Conservation (phyloP, 148 eudicot species). For the Euryodendron excelsum region DNA sequence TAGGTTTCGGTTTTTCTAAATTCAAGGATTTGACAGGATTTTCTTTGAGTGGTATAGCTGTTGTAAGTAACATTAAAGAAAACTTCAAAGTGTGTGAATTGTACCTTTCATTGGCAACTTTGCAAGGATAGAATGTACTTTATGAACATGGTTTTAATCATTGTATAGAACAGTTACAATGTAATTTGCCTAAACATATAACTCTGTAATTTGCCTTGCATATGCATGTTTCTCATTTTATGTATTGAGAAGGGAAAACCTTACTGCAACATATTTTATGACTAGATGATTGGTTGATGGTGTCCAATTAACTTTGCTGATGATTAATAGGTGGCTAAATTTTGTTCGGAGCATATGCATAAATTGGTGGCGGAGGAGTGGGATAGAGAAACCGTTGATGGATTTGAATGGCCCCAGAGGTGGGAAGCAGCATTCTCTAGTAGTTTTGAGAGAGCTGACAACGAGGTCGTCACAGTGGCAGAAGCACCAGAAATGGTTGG, state of each 20-base stretch:
- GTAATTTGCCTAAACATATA: too few species aligned
- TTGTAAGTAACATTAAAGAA: neutral
- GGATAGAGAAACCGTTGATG: conserved; percentile 28
- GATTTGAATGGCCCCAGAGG: conserved; percentile 51
- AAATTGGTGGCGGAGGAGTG: conserved; percentile 57
- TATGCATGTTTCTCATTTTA: neutral
- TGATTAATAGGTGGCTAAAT: conserved; percentile 55
- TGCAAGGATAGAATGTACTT: neutral
- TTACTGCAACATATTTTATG: too few species aligned
- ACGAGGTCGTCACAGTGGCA: conserved; percentile 42
- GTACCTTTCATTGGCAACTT: neutral
- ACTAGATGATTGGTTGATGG: neutral
- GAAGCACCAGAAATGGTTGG: conserved; percentile 65
- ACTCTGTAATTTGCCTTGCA: neutral
- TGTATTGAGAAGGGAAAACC: too few species aligned
- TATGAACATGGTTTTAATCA: neutral
- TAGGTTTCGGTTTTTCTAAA: neutral
- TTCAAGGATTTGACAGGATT: neutral
- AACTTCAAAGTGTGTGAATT: neutral
- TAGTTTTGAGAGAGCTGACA: conserved; percentile 55
- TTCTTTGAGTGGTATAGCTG: neutral
- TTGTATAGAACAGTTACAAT: too few species aligned
- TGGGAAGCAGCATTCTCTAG: conserved; percentile 50
- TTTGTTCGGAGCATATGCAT: conserved; percentile 67
- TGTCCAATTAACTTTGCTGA: neutral